Conservation (phyloP, 2,329 filamentous ascomycete species). For the Ophiostoma tasmaniense region DNA sequence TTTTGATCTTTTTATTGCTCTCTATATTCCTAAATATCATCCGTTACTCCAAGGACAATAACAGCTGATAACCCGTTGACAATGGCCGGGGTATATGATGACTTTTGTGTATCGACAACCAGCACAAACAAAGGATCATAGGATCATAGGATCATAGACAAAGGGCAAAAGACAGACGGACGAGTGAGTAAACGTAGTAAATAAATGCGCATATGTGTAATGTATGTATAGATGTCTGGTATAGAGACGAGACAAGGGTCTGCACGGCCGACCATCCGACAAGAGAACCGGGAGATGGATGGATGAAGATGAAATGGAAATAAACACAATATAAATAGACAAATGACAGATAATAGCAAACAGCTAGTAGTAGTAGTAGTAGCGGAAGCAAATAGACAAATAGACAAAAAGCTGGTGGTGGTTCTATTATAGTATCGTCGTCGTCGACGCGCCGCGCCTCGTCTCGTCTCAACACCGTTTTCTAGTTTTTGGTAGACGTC, state of each 20-base stretch:
- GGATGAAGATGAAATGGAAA: neutral
- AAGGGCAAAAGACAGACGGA: neutral
- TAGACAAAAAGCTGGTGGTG: slow-evolving; percentile 3
- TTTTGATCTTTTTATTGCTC: too few relatives aligned
- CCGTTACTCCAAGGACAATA: neutral
- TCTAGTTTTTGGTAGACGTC: neutral
- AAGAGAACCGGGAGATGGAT: neutral
- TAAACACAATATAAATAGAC: neutral
- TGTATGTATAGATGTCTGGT: slow-evolving; percentile 1
- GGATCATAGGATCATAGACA: neutral
- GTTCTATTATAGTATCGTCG: slow-evolving; percentile 6
- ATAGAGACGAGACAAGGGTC: neutral
- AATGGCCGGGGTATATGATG: too few relatives aligned
- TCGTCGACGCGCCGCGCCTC: neutral
- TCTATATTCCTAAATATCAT: neutral
- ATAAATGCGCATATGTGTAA: slow-evolving; percentile 1
- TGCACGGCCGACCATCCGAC: neutral
- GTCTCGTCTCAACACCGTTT: neutral
- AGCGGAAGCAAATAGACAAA: neutral
- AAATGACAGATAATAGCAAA: neutral
- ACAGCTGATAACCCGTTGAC: neutral
- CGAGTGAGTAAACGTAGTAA: neutral
- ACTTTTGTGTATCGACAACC: neutral
- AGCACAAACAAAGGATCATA: neutral
- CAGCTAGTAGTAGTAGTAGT: too few relatives aligned